phyloP scores from a whole-genome alignment of 2,329 filamentous ascomycete genomes.

The Fusarium pseudocircinatum region DNA sequence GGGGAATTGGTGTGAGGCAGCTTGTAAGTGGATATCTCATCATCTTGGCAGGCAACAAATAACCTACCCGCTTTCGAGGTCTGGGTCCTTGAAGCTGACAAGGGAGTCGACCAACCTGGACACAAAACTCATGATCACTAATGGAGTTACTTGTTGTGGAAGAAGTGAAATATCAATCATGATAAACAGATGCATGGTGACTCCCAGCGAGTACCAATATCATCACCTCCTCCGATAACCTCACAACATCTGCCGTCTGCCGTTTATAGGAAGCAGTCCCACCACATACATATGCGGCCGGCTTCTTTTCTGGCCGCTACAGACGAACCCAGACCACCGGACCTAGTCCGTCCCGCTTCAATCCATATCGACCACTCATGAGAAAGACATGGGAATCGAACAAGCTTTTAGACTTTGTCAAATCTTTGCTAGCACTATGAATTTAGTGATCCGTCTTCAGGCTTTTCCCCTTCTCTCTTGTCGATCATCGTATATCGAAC shows the following conservation, averaged over 20 bases:
- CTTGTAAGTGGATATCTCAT: constrained; percentile 22
- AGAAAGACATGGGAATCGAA: constrained; percentile 8
- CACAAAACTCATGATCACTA: constrained; percentile 12
- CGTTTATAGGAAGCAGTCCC: constrained; percentile 1
- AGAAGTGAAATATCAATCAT: neutral
- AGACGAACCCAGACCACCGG: neutral
- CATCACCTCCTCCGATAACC: neutral
- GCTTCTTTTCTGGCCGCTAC: constrained; percentile 17
- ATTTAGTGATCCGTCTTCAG: neutral
- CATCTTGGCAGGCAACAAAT: constrained; percentile 27
- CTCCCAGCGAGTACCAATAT: neutral
- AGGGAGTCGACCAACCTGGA: constrained; percentile 10
- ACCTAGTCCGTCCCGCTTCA: constrained; percentile 15
- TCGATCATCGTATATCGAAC: constrained; percentile 16
- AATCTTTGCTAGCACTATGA: constrained; percentile 9
- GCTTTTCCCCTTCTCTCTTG: neutral
- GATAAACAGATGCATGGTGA: neutral
- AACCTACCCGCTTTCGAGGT: constrained; percentile 9
- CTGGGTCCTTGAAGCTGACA: constrained; percentile 19
- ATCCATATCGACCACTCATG: neutral
- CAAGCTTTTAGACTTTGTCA: constrained; percentile 28
- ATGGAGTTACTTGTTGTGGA: neutral
- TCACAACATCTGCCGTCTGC: neutral
- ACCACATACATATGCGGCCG: constrained; percentile 4
- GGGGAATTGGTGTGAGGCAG: constrained; percentile 33